A percentile compares a stretch with the other conserved stretches of the same genome.
phyloP scores from a whole-genome alignment of 2,329 filamentous ascomycete species.

The Penicillium sp. region DNA sequence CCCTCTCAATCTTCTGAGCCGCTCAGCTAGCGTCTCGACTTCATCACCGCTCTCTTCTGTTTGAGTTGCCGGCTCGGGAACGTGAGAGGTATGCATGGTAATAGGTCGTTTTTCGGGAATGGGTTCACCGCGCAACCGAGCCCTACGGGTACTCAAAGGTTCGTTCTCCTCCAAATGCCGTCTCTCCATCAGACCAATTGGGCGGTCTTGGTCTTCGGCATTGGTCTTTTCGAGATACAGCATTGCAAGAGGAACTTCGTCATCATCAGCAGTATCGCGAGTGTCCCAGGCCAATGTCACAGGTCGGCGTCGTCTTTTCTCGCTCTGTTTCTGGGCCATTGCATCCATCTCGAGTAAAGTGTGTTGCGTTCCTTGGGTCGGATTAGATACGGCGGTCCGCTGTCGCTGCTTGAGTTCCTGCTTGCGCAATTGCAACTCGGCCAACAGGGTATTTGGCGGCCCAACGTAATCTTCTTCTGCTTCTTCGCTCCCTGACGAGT shows the following conservation, averaged over 20 bases:
- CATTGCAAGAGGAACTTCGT: constrained; percentile 82
- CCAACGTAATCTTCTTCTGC: constrained; percentile 52
- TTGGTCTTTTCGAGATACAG: constrained; percentile 54
- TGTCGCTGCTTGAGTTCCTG: constrained; percentile 78
- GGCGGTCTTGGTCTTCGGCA: constrained; percentile 32
- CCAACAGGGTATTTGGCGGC: constrained; percentile 80
- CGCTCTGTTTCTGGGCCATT: constrained; percentile 76
- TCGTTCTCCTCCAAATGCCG: constrained; percentile 89
- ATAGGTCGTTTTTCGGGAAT: constrained; percentile 33
- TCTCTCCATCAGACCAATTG: constrained; percentile 53
- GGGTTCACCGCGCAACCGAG: constrained; percentile 61
- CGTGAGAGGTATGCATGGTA: constrained; percentile 30
- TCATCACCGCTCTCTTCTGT: constrained; percentile 33
- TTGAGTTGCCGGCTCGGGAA: constrained; percentile 8
- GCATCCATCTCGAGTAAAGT: constrained; percentile 87
- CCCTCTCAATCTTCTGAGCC: constrained; percentile 39
- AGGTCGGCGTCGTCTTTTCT: constrained; percentile 62
- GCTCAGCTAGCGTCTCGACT: constrained; percentile 44
- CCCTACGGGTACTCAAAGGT: constrained; percentile 70
- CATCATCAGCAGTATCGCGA: constrained; percentile 57
- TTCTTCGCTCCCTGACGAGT: constrained; percentile 45
- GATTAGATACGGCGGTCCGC: constrained; percentile 49
- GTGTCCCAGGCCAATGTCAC: constrained; percentile 87
- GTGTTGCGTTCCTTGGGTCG: constrained; percentile 61
- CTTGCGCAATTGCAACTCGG: constrained; percentile 86